phyloP scores from a whole-genome alignment of 176 grass and related monocot genomes.

The Themeda triandra region DNA sequence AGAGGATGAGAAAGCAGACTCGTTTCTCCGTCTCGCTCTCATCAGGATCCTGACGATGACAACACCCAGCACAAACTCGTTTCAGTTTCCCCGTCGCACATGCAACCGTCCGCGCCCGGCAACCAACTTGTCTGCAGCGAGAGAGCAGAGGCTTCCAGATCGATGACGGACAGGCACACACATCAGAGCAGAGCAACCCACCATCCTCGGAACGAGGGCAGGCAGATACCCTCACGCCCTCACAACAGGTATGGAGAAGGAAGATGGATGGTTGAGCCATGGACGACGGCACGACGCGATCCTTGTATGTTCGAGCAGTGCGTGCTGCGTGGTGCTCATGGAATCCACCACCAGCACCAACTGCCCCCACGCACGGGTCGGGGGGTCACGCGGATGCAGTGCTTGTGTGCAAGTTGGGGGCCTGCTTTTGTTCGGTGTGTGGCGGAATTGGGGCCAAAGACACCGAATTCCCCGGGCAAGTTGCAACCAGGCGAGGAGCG shows the following conservation, averaged over 20 bases:
- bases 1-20: neutral
- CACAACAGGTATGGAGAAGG: too few relatives aligned
- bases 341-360: neutral
- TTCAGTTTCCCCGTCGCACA: constrained; percentile 3
- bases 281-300: too few relatives aligned
- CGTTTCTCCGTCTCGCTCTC: neutral
- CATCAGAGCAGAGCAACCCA: too few relatives aligned
- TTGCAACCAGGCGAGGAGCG: too few relatives aligned
- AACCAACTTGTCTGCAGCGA: neutral
- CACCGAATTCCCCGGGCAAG: neutral
- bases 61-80: neutral
- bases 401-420: neutral
- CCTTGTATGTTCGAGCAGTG: neutral
- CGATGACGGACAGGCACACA: neutral
- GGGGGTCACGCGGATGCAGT: neutral
- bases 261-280: too few relatives aligned
- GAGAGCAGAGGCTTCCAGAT: constrained; percentile 13
- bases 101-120: neutral
- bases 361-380: too few relatives aligned
- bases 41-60: neutral
- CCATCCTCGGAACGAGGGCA: too few relatives aligned
- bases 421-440: neutral
- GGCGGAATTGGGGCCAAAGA: neutral
- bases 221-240: too few relatives aligned
- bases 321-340: neutral